Percentiles rank a stretch among this genome's conserved stretches.
Evolutionary conservation across 495 filamentous ascomycete genomes (phyloP).

Genomic region (Pseudoneurospora amorphoporcata): DNA sequence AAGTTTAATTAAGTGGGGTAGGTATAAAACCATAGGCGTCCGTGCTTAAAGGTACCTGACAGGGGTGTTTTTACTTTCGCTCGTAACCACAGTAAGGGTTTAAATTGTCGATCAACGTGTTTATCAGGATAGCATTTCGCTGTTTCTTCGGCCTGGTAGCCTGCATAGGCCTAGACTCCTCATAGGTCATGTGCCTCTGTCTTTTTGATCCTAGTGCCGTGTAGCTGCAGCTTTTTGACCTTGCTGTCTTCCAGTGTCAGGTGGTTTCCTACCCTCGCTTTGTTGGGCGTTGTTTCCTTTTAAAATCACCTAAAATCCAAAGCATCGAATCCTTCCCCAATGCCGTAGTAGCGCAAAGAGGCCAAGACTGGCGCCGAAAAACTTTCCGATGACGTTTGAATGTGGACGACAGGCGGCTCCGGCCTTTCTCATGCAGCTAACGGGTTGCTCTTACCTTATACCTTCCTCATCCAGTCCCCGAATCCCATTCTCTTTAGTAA

Average conservation of each 20-base stretch:
- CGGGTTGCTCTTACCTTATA: constrained; percentile 27
- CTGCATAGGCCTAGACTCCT: not conserved
- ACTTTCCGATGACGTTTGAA: not conserved
- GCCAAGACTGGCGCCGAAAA: not conserved
- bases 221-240: not conserved
- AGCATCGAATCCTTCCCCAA: not conserved
- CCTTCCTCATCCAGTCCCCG: constrained; percentile 18
- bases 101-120: not conserved
- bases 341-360: not conserved
- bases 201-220: not conserved
- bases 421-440: constrained; percentile 19
- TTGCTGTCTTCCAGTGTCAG: not conserved
- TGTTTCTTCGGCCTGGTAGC: not conserved
- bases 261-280: not conserved
- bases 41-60: too few relatives aligned
- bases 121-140: not conserved
- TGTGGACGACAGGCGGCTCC: constrained; percentile 7
- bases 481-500: not conserved
- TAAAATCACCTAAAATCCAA: not conserved
- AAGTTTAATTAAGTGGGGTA: too few relatives aligned
- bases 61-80: too few relatives aligned
- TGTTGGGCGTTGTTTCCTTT: not conserved
- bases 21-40: too few relatives aligned
- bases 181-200: not conserved
- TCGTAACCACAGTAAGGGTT: not conserved